A percentile compares a stretch with the other conserved stretches of the same genome.
Conservation (phyloP, 1,284 basidiomycete species). For the Sparassis latifolia region DNA sequence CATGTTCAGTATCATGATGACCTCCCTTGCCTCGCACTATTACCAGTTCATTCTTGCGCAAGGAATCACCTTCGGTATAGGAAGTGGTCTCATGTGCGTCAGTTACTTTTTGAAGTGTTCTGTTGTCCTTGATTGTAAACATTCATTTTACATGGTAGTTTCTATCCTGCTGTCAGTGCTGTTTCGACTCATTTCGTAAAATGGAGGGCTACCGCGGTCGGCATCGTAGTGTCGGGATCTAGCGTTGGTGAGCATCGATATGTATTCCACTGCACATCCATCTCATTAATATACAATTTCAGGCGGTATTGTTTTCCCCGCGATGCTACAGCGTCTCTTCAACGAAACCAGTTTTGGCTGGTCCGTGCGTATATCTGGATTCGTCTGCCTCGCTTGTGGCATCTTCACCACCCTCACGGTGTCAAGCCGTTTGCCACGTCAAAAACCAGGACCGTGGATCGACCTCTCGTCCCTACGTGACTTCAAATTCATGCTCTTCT, state of each 20-base stretch:
- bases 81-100: slow-evolving; percentile 33
- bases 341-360: slow-evolving; percentile 6
- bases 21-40: slow-evolving; percentile 3
- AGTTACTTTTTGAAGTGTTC: no score
- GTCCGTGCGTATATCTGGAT: slow-evolving; percentile 6
- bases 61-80: slow-evolving; percentile 38
- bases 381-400: slow-evolving; percentile 3
- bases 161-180: slow-evolving; percentile 34
- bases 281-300: background rate
- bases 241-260: background rate
- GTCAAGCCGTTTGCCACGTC: no score
- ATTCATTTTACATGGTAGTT: no score
- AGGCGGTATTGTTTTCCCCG: slow-evolving; percentile 5
- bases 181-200: slow-evolving; percentile 8
- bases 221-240: slow-evolving; percentile 1
- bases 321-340: slow-evolving; percentile 6
- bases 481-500: background rate
- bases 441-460: background rate
- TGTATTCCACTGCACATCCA: background rate
- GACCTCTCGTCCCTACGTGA: slow-evolving; percentile 2
- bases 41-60: slow-evolving; percentile 19
- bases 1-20: slow-evolving; percentile 41
- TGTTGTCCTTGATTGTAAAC: no score
- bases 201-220: background rate
- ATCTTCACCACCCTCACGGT: no score